Percentiles rank a stretch among this genome's conserved stretches.
phyloP scores from a whole-genome alignment of 2,329 filamentous ascomycete genomes.

The Blastomyces parvus region DNA sequence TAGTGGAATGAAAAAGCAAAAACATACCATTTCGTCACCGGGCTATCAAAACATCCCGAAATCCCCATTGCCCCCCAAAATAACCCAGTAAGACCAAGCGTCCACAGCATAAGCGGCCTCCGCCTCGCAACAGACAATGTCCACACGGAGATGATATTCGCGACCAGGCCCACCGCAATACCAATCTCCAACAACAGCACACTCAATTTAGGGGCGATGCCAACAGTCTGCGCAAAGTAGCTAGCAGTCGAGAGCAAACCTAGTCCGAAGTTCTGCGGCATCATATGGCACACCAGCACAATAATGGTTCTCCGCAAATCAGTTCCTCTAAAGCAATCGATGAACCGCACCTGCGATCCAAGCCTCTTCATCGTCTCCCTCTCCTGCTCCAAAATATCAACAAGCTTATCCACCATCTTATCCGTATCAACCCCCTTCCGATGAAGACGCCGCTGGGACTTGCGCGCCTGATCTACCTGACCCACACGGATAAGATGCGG shows the following conservation, averaged over 20 bases:
- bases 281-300: constrained; percentile 32
- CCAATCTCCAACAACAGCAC: constrained; percentile 41
- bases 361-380: constrained; percentile 34
- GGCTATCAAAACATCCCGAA: constrained; percentile 36
- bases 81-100: constrained; percentile 25
- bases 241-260: constrained; percentile 37
- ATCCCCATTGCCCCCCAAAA: constrained; percentile 42
- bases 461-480: constrained; percentile 33
- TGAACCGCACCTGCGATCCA: constrained; percentile 21
- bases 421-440: constrained; percentile 30
- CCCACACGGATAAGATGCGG: constrained; percentile 40
- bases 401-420: constrained; percentile 24
- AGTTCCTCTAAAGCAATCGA: constrained; percentile 22
- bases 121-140: constrained; percentile 35
- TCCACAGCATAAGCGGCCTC: constrained; percentile 30
- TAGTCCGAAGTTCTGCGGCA: constrained; percentile 41
- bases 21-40: constrained; percentile 33
- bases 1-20: not conserved
- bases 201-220: constrained; percentile 23
- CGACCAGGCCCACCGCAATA: constrained; percentile 38
- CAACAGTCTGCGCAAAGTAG: constrained; percentile 32
- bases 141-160: constrained; percentile 40
- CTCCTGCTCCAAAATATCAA: constrained; percentile 41
- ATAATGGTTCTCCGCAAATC: constrained; percentile 26
- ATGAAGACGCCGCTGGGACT: constrained; percentile 44